These are phyloP conservation scores for Westerdykella sp. DNA, from an alignment of 2,329 filamentous ascomycete genomes.

Conservation along the genomic window DNA sequence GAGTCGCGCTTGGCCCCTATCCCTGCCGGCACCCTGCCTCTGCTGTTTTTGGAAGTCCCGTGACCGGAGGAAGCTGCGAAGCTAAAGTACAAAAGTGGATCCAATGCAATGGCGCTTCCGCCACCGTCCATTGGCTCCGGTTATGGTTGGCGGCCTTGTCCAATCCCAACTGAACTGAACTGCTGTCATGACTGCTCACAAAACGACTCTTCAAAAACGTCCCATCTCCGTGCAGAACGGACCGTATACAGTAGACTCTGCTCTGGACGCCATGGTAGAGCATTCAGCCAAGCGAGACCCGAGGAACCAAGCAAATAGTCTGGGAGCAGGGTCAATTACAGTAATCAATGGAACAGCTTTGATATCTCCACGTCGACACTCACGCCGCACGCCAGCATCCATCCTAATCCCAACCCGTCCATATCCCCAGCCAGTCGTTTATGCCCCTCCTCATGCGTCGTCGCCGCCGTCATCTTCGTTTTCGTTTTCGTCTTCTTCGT, in stretches of 20 bases:
- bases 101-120: background rate
- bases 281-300: too few relatives aligned
- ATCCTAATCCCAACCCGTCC: constrained; percentile 3
- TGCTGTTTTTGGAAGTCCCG: background rate
- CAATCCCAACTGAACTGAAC: too few relatives aligned
- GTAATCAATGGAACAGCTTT: too few relatives aligned
- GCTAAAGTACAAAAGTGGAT: background rate
- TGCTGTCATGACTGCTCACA: too few relatives aligned
- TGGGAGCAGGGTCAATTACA: too few relatives aligned
- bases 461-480: constrained; percentile 4
- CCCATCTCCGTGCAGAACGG: too few relatives aligned
- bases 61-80: background rate
- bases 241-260: too few relatives aligned
- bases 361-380: too few relatives aligned
- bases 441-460: constrained; percentile 6
- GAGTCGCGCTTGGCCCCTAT: background rate
- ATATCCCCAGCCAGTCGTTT: constrained; percentile 1
- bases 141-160: background rate
- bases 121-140: background rate
- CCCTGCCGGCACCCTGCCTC: background rate
- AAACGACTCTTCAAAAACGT: too few relatives aligned
- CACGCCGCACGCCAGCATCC: constrained; percentile 2
- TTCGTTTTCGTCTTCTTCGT: too few relatives aligned
- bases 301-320: too few relatives aligned
- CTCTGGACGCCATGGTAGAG: too few relatives aligned